phyloP scores from a whole-genome alignment of 331 rosid species.

The Malus hybrid region DNA sequence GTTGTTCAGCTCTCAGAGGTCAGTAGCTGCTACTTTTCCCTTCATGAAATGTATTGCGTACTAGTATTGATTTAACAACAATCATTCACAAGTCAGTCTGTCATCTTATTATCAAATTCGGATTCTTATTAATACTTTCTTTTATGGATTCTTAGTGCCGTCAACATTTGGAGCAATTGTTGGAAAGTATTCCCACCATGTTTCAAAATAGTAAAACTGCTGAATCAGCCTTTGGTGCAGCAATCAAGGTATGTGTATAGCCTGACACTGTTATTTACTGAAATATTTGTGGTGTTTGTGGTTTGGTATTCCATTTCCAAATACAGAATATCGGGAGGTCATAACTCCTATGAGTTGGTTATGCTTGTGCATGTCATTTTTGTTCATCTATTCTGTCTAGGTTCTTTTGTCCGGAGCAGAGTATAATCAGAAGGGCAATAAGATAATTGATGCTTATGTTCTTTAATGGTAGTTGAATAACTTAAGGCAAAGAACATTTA shows the following conservation, averaged over 20 bases:
- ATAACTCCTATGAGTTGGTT: background rate
- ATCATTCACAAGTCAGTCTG: conserved; percentile 1
- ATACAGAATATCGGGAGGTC: background rate
- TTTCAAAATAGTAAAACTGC: conserved; percentile 78
- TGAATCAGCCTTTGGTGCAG: conserved; percentile 97
- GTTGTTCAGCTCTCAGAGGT: conserved; percentile 92
- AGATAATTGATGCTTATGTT: background rate
- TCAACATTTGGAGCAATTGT: conserved; percentile 81
- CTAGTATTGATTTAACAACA: background rate
- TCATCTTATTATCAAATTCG: conserved; percentile 3
- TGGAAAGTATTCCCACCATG: conserved; percentile 92
- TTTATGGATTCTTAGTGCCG: conserved; percentile 57
- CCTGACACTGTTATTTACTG: background rate
- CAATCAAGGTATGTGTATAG: conserved; percentile 65
- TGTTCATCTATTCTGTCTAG: background rate
- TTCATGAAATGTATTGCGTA: background rate
- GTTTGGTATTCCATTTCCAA: background rate
- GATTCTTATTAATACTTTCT: background rate
- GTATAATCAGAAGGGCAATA: background rate
- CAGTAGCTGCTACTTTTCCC: conserved; percentile 8
- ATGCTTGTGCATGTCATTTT: background rate
- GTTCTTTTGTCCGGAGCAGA: background rate
- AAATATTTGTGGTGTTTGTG: background rate
- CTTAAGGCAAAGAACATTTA: background rate
- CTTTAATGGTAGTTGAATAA: background rate